Evolutionary conservation across 306 rosid genomes (phyloP).

Genomic region (Ceratonia siliqua): DNA sequence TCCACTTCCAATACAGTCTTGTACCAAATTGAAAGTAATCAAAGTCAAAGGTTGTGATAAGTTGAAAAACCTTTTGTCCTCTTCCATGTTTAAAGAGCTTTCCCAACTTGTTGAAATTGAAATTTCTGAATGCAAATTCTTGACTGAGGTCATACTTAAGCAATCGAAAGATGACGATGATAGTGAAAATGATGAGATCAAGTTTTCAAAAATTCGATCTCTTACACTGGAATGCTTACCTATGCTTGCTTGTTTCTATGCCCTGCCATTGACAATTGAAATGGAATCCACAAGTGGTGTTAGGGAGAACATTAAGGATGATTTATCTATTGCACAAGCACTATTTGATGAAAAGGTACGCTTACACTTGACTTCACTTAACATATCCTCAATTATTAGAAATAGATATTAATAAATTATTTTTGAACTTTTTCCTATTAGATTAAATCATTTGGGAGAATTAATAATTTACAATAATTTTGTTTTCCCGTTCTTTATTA

Average conservation of each 20-base stretch:
- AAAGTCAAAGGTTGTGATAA: constrained; percentile 1
- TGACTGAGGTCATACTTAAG: neutral
- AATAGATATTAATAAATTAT: too few relatives aligned
- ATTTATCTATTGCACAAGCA: too few relatives aligned
- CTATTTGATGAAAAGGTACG: too few relatives aligned
- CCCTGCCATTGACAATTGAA: neutral
- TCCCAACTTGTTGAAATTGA: neutral
- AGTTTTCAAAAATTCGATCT: neutral
- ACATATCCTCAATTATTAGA: too few relatives aligned
- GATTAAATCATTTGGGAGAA: too few relatives aligned
- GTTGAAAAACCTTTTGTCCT: constrained; percentile 3
- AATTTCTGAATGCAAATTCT: neutral
- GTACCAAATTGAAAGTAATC: neutral
- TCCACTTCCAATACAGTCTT: neutral
- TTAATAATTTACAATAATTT: too few relatives aligned
- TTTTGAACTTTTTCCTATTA: too few relatives aligned
- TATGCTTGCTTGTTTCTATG: neutral
- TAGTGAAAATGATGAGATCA: neutral
- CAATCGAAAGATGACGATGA: neutral
- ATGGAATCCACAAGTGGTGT: too few relatives aligned
- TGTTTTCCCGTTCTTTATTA: too few relatives aligned
- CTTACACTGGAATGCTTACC: neutral
- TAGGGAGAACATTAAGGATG: too few relatives aligned
- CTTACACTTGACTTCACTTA: too few relatives aligned
- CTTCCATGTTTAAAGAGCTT: neutral